Base-by-base conservation (phyloP, 1,284 basidiomycete genomes). In the Sphagnurus paluster region DNA sequence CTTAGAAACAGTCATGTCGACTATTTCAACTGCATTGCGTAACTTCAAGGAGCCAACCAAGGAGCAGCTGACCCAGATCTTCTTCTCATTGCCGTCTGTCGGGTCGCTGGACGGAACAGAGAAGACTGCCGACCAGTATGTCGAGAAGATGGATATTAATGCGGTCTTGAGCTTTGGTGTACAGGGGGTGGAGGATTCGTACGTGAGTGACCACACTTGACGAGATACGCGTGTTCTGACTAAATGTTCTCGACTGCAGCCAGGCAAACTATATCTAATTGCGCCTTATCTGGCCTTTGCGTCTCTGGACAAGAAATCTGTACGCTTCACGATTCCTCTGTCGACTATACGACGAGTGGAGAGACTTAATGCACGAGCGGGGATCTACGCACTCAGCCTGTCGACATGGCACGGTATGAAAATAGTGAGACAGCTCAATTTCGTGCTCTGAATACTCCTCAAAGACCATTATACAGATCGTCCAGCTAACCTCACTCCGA, bases 351-450 rank as follows among this genome's bases (percentile, higher is more conserved):
- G 97, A 32, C 77, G 97, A 32, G 97, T 99, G n/a, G 97, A 99
- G 68, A 76, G 95, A 32, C 73, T 94, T 42, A 94, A 93, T 66
- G 89, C 91, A 16, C 79, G 93, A 26, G 90, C 93, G 17, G 95
- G 94, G 4, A 89, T 98, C 23, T 98, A 98, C 63, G 96, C 96
- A 4, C 79, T 99, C 32, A 93, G 92, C 57, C 73, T 99, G 21
- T 82, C 87, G n/a, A 84, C 93, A 45, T 99, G 95, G 93, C 93
- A 98, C 65, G 89, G 91, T 36, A 85, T 92, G 78, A 91, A 97
- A 74, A 90, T 98, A 59, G 93, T 95, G 53, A 56, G 90, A 79
- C 8, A 11, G 32, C 35, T n/a, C 17, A 7, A 3, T 33, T 16
- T 33, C 13, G 8, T 3, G 7, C 28, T 33, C n/a, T 30, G 25